Base-by-base conservation (phyloP, 176 grass and related monocot genomes). In the Avena sativa region DNA sequence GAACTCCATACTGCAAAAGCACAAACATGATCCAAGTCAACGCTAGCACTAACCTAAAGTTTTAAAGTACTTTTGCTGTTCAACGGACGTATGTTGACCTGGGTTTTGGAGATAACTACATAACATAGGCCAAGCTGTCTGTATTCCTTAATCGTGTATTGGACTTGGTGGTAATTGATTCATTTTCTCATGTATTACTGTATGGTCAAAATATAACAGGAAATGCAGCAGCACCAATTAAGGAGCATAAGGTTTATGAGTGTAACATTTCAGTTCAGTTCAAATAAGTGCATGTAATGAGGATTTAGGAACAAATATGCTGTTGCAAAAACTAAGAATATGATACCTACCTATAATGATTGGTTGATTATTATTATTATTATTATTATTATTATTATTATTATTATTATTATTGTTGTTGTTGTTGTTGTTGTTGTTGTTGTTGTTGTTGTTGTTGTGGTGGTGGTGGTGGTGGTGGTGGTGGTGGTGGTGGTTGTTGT, bases 1-100 rank as follows among this genome's bases (percentile, higher is more conserved):
- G 80, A 99, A 99, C 71, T 96, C 97, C 94, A 99, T 99, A 88
- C 97, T 99, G 76, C 84, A 94, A 85, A 90, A 82, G 49, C 20
- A 64, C 51, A 88, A 58, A 32, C 9, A 82, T 43, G 74, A 38
- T 79, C 74, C 28, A 63, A 80, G 82, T 74, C 44, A 89, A 6
- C 40, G 6, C 28, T 67, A 84, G 76, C 28, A 89, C 53, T 71
- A 51, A 19, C 44, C 28, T 40, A 47, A 76, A 84, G 61, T 30
- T 48, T 52, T 23, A 85, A 85, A 55, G 4, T 85, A 79, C 17
- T 20, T 78, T 20, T 72, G 15, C 28, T 52, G 65, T 61, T 58
- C 47, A 62, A 53, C 32, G 81, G 62, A 81, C 43, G 17, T 26
- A 82, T 88, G 78, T 64, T 76, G 28, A 11, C 56, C 11, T 86